Evolutionary conservation across 2,329 filamentous ascomycete genomes (phyloP).

Genomic region (Fusarium sp.): DNA sequence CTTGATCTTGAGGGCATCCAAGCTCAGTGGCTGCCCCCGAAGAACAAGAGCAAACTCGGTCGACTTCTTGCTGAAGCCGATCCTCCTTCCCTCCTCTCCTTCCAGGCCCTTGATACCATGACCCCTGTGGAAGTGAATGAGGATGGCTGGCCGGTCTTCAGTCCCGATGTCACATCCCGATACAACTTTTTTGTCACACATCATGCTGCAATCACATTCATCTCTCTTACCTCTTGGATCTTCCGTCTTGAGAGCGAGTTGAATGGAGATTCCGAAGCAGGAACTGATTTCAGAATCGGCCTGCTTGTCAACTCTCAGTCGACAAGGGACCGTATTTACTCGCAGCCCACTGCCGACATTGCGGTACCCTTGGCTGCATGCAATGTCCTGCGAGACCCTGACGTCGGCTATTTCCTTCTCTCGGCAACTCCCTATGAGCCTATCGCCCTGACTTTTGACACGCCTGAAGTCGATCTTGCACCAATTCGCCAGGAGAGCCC

Average conservation of each 20-base stretch:
- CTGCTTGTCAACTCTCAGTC: constrained; percentile 71
- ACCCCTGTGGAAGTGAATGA: constrained; percentile 66
- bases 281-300: constrained; percentile 72
- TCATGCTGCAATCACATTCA: constrained; percentile 69
- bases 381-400: constrained; percentile 69
- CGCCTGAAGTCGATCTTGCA: constrained; percentile 65
- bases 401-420: constrained; percentile 73
- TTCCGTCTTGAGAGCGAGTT: constrained; percentile 74
- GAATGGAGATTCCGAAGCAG: constrained; percentile 66
- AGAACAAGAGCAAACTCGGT: constrained; percentile 63
- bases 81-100: constrained; percentile 67
- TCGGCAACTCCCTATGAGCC: constrained; percentile 71
- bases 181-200: constrained; percentile 75
- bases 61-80: constrained; percentile 56
- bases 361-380: constrained; percentile 66
- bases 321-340: constrained; percentile 70
- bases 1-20: constrained; percentile 73
- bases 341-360: constrained; percentile 63
- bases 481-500: constrained; percentile 61
- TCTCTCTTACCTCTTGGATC: constrained; percentile 73
- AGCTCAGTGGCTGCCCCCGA: constrained; percentile 75
- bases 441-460: constrained; percentile 70
- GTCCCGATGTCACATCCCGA: constrained; percentile 70
- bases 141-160: constrained; percentile 74
- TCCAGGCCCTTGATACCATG: constrained; percentile 73